Conservation (phyloP, 148 eudicot species). For the Chenopodium album region DNA sequence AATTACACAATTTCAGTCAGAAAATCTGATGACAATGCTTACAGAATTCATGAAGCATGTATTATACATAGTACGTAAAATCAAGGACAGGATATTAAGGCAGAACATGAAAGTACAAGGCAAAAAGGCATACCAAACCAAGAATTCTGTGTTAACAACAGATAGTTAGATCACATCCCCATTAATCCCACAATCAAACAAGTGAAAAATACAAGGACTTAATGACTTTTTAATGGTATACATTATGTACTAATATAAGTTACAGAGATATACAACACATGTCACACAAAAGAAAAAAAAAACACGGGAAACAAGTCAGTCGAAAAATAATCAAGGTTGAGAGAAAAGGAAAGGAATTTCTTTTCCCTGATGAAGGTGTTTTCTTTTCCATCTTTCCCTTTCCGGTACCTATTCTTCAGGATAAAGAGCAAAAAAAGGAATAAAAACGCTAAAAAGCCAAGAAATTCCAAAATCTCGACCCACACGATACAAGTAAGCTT, state of each 20-base stretch:
- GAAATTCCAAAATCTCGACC: slow-evolving; percentile 18
- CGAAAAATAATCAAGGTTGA: slow-evolving; percentile 3
- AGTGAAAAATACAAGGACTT: slow-evolving; percentile 13
- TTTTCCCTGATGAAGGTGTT: neutral
- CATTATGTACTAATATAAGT: slow-evolving; percentile 40
- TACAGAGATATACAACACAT: slow-evolving; percentile 41
- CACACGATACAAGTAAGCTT: slow-evolving; percentile 19
- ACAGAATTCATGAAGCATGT: neutral
- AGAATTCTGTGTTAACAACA: slow-evolving; percentile 9
- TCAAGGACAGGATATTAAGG: neutral
- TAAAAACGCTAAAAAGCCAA: slow-evolving; percentile 21
- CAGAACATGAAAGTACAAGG: neutral
- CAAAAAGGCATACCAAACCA: neutral
- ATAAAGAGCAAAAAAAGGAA: slow-evolving; percentile 2
- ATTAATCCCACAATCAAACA: slow-evolving; percentile 29
- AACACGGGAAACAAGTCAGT: slow-evolving; percentile 19
- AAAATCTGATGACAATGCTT: too few relatives aligned
- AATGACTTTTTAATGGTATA: slow-evolving; percentile 31
- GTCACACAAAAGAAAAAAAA: slow-evolving; percentile 11
- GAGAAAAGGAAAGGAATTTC: neutral
- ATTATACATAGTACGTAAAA: too few relatives aligned
- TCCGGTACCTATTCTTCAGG: slow-evolving; percentile 3
- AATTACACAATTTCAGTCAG: too few relatives aligned
- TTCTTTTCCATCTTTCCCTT: slow-evolving; percentile 4
- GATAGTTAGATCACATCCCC: slow-evolving; percentile 21